phyloP scores from a whole-genome alignment of 306 rosid species.

The Quercus aquifolioides region DNA sequence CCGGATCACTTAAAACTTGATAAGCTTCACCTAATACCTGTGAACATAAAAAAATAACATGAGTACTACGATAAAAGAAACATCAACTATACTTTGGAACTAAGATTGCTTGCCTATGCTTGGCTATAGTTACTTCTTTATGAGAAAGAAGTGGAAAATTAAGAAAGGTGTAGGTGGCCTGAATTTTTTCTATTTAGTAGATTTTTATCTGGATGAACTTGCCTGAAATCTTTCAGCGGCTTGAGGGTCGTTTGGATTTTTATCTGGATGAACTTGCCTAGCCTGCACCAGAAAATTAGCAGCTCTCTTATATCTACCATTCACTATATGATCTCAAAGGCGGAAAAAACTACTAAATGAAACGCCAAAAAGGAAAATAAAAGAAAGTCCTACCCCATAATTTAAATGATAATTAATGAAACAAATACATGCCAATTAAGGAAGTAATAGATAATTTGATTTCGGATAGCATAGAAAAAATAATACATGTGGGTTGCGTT shows the following conservation, averaged over 20 bases:
- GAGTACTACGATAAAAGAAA: not conserved
- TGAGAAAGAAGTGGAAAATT: not conserved
- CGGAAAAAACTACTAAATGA: too few species aligned
- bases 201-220: constrained; percentile 2
- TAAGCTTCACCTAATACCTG: constrained; percentile 90
- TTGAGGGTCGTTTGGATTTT: constrained; percentile 79
- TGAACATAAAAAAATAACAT: not conserved
- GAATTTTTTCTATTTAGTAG: not conserved
- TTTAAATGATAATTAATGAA: too few species aligned
- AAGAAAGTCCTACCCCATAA: too few species aligned
- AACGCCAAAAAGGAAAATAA: too few species aligned
- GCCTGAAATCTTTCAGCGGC: constrained; percentile 85
- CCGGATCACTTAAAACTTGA: constrained; percentile 85
- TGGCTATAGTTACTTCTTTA: not conserved
- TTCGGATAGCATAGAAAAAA: too few species aligned
- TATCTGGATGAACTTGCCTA: constrained; percentile 94
- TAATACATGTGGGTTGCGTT: too few species aligned
- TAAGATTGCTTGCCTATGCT: not conserved
- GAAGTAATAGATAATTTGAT: too few species aligned
- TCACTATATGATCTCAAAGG: not conserved
- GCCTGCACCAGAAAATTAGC: constrained; percentile 45
- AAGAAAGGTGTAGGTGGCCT: not conserved
- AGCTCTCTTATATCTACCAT: not conserved
- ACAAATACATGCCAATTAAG: too few species aligned
- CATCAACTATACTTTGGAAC: not conserved